phyloP scores from a whole-genome alignment of 345 rosid genomes.

The Iberis pinnata region DNA sequence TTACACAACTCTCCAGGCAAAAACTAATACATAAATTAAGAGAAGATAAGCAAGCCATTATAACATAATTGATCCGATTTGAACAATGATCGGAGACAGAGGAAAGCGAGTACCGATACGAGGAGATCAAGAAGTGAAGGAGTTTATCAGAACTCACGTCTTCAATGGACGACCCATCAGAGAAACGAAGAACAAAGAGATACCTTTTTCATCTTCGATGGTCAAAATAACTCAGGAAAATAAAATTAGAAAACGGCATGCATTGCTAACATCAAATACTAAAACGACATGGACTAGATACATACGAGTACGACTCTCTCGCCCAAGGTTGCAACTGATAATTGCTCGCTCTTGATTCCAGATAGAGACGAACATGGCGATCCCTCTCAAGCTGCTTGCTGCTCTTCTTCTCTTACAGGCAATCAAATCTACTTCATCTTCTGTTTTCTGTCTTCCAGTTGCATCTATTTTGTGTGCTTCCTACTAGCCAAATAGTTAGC shows the following conservation, averaged over 20 bases:
- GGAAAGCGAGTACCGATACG: neutral
- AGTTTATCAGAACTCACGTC: neutral
- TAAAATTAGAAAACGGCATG: neutral
- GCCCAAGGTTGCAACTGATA: no score
- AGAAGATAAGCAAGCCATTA: no score
- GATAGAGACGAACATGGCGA: constrained; percentile 21
- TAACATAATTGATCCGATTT: no score
- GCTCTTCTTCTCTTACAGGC: constrained; percentile 34
- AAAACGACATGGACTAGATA: constrained; percentile 12
- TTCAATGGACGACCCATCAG: no score
- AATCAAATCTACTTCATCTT: neutral
- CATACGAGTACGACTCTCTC: neutral
- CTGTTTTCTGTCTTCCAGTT: neutral
- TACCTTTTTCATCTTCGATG: constrained; percentile 7
- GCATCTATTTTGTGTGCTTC: neutral
- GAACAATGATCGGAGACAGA: neutral
- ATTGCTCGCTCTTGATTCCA: no score
- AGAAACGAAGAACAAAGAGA: neutral
- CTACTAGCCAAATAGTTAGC: neutral
- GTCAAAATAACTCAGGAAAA: neutral
- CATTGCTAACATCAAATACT: neutral
- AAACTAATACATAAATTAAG: no score
- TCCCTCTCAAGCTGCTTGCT: constrained; percentile 15
- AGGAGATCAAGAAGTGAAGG: neutral
- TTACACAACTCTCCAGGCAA: no score